These are phyloP conservation scores for Cercospora sesami DNA, from an alignment of 2,329 filamentous ascomycete species.

Conservation along the genomic window DNA sequence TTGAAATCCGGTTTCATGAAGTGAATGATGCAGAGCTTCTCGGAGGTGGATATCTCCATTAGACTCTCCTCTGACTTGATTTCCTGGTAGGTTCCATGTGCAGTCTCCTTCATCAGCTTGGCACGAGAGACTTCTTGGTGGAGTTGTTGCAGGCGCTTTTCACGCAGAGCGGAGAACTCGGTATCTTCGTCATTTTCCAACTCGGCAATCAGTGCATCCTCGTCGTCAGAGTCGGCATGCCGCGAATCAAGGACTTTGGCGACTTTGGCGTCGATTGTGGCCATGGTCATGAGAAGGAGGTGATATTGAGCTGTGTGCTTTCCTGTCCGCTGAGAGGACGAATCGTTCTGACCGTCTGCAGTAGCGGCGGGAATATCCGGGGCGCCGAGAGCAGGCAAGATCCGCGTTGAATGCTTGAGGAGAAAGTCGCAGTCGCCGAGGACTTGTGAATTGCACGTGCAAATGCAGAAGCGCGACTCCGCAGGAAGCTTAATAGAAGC, in stretches of 20 bases:
- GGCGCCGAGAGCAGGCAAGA: neutral
- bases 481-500: neutral
- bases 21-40: conserved; percentile 60
- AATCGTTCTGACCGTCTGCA: neutral
- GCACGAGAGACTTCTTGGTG: conserved; percentile 57
- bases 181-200: conserved; percentile 57
- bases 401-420: neutral
- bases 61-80: conserved; percentile 60
- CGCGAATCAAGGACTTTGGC: conserved; percentile 51
- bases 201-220: conserved; percentile 61
- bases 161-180: conserved; percentile 56
- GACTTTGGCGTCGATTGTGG: conserved; percentile 51
- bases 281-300: conserved; percentile 13
- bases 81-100: conserved; percentile 55
- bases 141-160: conserved; percentile 58
- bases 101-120: conserved; percentile 47
- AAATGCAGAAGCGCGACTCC: neutral
- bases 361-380: neutral
- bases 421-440: neutral
- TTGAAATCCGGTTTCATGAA: conserved; percentile 66
- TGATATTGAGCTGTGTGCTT: neutral
- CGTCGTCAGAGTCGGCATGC: conserved; percentile 54
- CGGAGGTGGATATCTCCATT: conserved; percentile 61
- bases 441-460: neutral
- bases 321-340: neutral